Base-by-base conservation (phyloP, 768 basidiomycete species). In the Mycena pura region DNA sequence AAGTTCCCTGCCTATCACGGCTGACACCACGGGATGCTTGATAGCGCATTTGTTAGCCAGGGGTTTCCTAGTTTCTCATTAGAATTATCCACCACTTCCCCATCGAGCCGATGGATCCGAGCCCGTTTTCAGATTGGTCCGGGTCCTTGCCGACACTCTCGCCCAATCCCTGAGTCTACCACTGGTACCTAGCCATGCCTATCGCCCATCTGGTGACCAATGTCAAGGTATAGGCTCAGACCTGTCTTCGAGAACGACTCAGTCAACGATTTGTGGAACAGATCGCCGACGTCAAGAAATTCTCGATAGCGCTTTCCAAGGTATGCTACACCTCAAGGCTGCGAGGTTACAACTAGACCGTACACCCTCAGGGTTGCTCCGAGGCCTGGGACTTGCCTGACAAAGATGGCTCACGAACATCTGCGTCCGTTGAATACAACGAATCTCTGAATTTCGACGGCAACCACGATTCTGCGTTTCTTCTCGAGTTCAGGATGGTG, bases 401-500 rank as follows among this genome's bases (percentile, higher is more conserved):
- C 22, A 21, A 7, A 43, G 52, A 54, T 17, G 52, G 52, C 6
- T 43, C 41, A 32, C 9, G 24, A 3, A 54, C 52, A 44, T 54
- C 40, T n/a, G 29, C 29, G 21, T 54, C 52, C 41, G 52, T 54
- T 32, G 32, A 24, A 22, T 54, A 31, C 22, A 44, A 54, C 52
- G 52, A 43, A n/a, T 54, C 52, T 9, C 31, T 54, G 29, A 54
- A 54, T 25, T 54, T 54, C 52, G 24, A 54, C 22, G 52, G 52
- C 40, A 54, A 19, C n/a, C 40, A 54, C 41, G 52, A 54, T 6
- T 41, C 52, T 32, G 52, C 52, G 5, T 54, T 54, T 15, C 40
- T 22, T 17, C 40, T 54, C 27, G 32, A 43, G 17, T 54, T 54
- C 38, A 43, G 15, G 29, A 32, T 44, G 8, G 52, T 54, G 29